These are phyloP conservation scores for Cytospora leucostoma DNA, from an alignment of 2,329 filamentous ascomycete species.

Conservation along the genomic window DNA sequence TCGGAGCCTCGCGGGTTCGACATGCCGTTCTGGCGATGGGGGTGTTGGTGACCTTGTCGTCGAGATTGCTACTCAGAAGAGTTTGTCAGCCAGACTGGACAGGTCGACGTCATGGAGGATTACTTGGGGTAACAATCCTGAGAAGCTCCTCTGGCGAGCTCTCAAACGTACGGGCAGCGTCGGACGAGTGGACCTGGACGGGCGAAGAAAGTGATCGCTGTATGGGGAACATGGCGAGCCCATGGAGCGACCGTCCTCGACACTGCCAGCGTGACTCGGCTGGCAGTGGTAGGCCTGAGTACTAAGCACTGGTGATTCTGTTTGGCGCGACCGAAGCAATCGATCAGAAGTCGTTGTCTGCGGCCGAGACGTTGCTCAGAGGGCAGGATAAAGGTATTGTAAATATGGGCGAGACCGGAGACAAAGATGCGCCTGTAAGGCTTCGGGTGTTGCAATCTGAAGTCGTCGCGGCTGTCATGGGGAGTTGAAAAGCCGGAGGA, in stretches of 20 bases:
- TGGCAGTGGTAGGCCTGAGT: conserved; percentile 28
- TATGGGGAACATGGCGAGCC: conserved; percentile 62
- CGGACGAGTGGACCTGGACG: conserved; percentile 57
- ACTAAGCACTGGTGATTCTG: not conserved
- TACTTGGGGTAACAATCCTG: not conserved
- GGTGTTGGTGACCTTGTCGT: conserved; percentile 55
- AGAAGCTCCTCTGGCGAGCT: not conserved
- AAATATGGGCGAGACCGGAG: not conserved
- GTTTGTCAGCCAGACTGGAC: conserved; percentile 15
- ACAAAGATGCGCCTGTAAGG: not conserved
- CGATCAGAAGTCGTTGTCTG: not conserved
- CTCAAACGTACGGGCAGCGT: conserved; percentile 54
- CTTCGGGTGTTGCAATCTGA: not conserved
- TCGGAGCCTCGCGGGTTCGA: conserved; percentile 50
- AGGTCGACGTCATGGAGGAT: not conserved
- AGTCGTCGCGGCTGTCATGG: not conserved
- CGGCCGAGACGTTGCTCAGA: not conserved
- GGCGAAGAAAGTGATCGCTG: conserved; percentile 64
- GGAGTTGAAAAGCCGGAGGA: not conserved
- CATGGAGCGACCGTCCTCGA: conserved; percentile 39
- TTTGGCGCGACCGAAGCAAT: not conserved
- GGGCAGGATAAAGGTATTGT: not conserved
- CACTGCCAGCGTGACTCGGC: conserved; percentile 31
- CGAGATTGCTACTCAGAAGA: conserved; percentile 12
- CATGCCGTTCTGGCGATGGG: conserved; percentile 51